Evolutionary conservation across 169 alveolate species (phyloP).

Genomic region (Cryptosporidium muris): DNA sequence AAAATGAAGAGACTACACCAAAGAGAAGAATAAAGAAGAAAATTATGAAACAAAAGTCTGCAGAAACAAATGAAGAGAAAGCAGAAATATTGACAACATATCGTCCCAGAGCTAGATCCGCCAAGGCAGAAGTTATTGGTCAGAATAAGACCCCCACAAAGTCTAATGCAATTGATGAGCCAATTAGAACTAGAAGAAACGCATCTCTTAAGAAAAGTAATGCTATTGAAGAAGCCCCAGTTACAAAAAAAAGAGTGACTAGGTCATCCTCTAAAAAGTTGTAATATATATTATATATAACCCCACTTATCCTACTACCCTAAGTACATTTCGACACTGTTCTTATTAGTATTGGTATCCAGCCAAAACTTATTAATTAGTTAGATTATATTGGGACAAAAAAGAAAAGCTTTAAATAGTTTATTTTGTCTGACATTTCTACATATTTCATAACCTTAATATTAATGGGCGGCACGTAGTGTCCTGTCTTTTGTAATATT

Average conservation of each 20-base stretch:
- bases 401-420: too few relatives aligned
- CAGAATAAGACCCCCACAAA: not conserved
- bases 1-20: not conserved
- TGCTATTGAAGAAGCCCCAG: slow-evolving; percentile 1
- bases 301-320: too few relatives aligned
- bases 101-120: too few relatives aligned
- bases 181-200: slow-evolving; percentile 37
- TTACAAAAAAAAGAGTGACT: slow-evolving; percentile 25
- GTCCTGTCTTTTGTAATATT: too few relatives aligned
- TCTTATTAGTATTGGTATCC: not conserved
- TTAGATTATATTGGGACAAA: too few relatives aligned
- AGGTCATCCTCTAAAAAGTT: slow-evolving; percentile 38
- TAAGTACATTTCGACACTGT: not conserved
- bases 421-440: too few relatives aligned
- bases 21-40: not conserved
- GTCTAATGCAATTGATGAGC: not conserved
- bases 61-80: too few relatives aligned
- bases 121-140: not conserved
- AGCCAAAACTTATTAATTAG: not conserved
- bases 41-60: too few relatives aligned
- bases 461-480: too few relatives aligned
- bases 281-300: not conserved
- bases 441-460: too few relatives aligned
- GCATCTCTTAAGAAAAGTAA: not conserved
- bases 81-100: too few relatives aligned